Evolutionary conservation across 2,329 filamentous ascomycete genomes (phyloP).

Genomic region (Penicillium vulpinum): DNA sequence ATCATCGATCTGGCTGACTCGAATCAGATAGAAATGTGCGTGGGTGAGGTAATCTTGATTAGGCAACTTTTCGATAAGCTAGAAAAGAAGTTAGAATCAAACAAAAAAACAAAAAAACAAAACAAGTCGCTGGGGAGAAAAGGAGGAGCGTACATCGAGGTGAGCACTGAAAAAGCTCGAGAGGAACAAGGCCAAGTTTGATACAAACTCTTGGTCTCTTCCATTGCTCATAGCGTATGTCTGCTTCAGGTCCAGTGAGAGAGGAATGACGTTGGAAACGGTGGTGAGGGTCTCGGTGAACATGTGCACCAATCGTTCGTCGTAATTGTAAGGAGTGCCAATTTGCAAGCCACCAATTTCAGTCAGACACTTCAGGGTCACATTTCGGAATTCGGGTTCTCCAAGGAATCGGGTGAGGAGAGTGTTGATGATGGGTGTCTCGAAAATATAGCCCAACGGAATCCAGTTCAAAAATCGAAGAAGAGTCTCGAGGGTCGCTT

Average conservation of each 20-base stretch:
- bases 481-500: slow-evolving; percentile 93
- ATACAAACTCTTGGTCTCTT: slow-evolving; percentile 93
- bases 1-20: slow-evolving; percentile 98
- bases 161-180: slow-evolving; percentile 97
- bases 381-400: slow-evolving; percentile 91
- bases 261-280: slow-evolving; percentile 88
- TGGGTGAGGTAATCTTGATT: slow-evolving; percentile 94
- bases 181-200: slow-evolving; percentile 92
- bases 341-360: slow-evolving; percentile 95
- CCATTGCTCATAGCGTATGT: slow-evolving; percentile 92
- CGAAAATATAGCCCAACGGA: slow-evolving; percentile 96
- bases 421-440: slow-evolving; percentile 94
- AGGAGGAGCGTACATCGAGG: slow-evolving; percentile 62
- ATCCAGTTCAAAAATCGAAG: slow-evolving; percentile 99
- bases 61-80: slow-evolving; percentile 92
- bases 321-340: slow-evolving; percentile 72
- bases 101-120: not conserved
- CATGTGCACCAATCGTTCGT: slow-evolving; percentile 96
- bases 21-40: slow-evolving; percentile 95
- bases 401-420: slow-evolving; percentile 89
- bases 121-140: not conserved
- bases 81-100: slow-evolving; percentile 11
- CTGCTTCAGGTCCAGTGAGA: slow-evolving; percentile 83
- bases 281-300: slow-evolving; percentile 95
- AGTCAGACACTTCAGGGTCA: slow-evolving; percentile 93